These are phyloP conservation scores for Chaetomidium leptoderma DNA, from an alignment of 495 filamentous ascomycete genomes.

Conservation along the genomic window DNA sequence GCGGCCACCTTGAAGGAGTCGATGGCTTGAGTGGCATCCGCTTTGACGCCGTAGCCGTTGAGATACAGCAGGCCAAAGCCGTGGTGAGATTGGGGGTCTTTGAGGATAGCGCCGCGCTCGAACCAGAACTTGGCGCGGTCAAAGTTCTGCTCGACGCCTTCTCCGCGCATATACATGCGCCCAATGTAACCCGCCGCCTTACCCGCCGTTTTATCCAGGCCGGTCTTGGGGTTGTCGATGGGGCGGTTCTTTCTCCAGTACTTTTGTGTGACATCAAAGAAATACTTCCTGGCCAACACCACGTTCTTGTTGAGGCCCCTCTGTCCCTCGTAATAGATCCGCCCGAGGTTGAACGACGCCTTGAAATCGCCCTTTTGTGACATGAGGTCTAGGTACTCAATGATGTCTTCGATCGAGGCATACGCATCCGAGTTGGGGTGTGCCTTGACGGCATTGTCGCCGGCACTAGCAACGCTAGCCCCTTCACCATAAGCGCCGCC, in stretches of 20 bases:
- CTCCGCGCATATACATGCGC: conserved; percentile 87
- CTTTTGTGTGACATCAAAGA: conserved; percentile 71
- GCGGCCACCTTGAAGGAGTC: conserved; percentile 79
- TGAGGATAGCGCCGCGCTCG: conserved; percentile 68
- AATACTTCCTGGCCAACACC: conserved; percentile 71
- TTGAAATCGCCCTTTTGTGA: conserved; percentile 90
- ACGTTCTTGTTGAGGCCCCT: conserved; percentile 69
- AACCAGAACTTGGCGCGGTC: conserved; percentile 81
- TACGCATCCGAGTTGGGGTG: conserved; percentile 66
- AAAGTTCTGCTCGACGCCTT: conserved; percentile 78
- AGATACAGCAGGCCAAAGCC: conserved; percentile 83
- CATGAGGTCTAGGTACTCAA: conserved; percentile 93
- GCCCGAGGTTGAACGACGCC: conserved; percentile 82
- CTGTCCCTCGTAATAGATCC: conserved; percentile 86
- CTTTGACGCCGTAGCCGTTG: conserved; percentile 71
- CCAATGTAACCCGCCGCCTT: conserved; percentile 91
- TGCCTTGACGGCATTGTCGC: conserved; percentile 72
- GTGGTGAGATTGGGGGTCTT: conserved; percentile 82
- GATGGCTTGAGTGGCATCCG: conserved; percentile 68
- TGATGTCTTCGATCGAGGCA: conserved; percentile 83
- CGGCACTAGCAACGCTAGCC: conserved; percentile 84
- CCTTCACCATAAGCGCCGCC: conserved; percentile 95
- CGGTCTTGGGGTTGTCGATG: conserved; percentile 44
- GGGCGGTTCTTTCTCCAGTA: conserved; percentile 71
- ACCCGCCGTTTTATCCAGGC: conserved; percentile 75